phyloP scores from a whole-genome alignment of 2,329 filamentous ascomycete species.

The Penicillium sp. region DNA sequence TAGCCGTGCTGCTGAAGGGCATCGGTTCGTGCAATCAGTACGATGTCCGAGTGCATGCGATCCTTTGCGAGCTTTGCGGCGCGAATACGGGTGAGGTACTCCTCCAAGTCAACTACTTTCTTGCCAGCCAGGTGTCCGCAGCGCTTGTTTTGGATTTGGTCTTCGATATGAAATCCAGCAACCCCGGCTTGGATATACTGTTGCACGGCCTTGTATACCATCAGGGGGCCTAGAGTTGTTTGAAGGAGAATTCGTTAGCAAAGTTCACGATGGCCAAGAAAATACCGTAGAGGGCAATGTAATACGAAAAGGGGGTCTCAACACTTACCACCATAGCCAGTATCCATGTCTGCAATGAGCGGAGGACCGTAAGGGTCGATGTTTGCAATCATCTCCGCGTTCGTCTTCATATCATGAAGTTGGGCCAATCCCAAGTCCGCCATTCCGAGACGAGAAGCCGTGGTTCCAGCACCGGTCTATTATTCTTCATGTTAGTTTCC shows the following conservation, averaged over 20 bases:
- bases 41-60: constrained; percentile 38
- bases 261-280: background rate
- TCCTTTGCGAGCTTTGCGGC: constrained; percentile 23
- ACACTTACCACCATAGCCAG: constrained; percentile 44
- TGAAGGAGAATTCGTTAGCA: background rate
- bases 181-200: constrained; percentile 52
- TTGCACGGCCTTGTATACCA: constrained; percentile 47
- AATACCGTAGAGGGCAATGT: background rate
- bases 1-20: constrained; percentile 30
- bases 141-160: constrained; percentile 48
- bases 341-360: constrained; percentile 54
- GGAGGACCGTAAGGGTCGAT: constrained; percentile 45
- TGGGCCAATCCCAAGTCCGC: constrained; percentile 51
- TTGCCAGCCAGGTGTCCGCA: constrained; percentile 41
- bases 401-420: constrained; percentile 53
- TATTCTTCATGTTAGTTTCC: background rate
- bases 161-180: constrained; percentile 56
- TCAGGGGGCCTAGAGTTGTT: constrained; percentile 35
- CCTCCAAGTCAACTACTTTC: constrained; percentile 32
- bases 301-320: background rate
- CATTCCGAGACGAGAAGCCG: constrained; percentile 46
- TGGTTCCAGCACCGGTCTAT: constrained; percentile 51
- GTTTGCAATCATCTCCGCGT: constrained; percentile 53
- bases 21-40: constrained; percentile 44
- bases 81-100: constrained; percentile 34